Base-by-base conservation (phyloP, 2,329 filamentous ascomycete genomes). In the Aspergillus quadricinctus region DNA sequence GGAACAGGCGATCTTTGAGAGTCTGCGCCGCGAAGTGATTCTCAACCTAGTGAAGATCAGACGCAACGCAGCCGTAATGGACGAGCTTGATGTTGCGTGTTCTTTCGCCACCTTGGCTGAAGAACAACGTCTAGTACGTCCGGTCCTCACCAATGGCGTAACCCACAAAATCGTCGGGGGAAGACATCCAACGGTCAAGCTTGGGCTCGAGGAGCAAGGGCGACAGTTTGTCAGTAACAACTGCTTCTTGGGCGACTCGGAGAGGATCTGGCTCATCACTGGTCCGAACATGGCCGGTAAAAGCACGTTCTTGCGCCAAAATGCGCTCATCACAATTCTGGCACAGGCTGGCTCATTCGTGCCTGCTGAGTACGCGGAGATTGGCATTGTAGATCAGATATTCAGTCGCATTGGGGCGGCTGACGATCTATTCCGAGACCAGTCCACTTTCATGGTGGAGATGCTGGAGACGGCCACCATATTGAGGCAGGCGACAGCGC, bases 221-320 rank as follows among this genome's bases (percentile, higher is more conserved):
- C 85, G 91, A 29, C 85, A 78, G 10, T 97, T 97, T 69, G 87
- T 90, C 48, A 82, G 85, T 50, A 97, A 97, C 66, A 90, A 97
- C 75, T 96, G 91, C 72, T 80, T 89, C 40, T 81, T 97, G 2
- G 89, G 89, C n/a, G 87, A 87, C 66, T 84, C 72, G 78, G 93
- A 83, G 83, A 89, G 64, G 78, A 81, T 87, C 50, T 83, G 83
- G 76, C 80, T 88, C 35, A 85, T 87, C 61, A 88, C 84, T 3
- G 85, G 94, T 0, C 94, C 94, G n/a, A 99, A 99, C 75, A 99
- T 99, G 94, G 94, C 88, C 1, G 94, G 94, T 49, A 99, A 99
- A 76, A 93, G 88, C 71, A 99, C 94, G 0, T 99, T 96, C 69
- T 80, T 99, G 4, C 88, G 94, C 0, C 95, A 99, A 67, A 97